Evolutionary conservation across 1,139 yeast genomes (phyloP).

Genomic region (Geotrichum europaeum): DNA sequence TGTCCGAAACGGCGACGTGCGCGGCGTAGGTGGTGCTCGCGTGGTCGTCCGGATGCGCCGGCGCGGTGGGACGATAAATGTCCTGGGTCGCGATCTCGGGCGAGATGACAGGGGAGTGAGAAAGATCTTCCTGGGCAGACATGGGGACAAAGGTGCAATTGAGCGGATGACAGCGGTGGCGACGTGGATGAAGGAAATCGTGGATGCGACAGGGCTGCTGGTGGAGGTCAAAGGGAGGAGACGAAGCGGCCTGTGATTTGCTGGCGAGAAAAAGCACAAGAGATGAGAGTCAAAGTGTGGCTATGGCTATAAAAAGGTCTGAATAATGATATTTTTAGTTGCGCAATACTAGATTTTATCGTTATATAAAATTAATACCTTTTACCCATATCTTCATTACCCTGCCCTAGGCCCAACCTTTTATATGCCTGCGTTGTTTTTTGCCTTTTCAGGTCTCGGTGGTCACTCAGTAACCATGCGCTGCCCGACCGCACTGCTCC

Average conservation of each 20-base stretch:
- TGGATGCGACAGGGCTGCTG: background rate
- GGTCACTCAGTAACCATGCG: background rate
- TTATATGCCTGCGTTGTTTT: background rate
- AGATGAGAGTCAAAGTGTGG: background rate
- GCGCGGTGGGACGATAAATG: slow-evolving; percentile 1
- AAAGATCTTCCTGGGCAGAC: background rate
- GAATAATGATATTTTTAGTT: background rate
- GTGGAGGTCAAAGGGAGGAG: background rate
- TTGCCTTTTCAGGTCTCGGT: background rate
- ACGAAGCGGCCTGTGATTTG: slow-evolving; percentile 7
- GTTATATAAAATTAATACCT: background rate
- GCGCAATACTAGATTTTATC: background rate
- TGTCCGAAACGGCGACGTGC: background rate
- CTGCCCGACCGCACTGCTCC: background rate
- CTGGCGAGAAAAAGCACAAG: background rate
- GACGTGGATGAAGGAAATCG: background rate
- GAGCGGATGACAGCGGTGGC: background rate
- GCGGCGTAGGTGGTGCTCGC: background rate
- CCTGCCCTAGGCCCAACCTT: background rate
- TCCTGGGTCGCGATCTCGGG: slow-evolving; percentile 9
- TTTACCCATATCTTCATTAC: background rate
- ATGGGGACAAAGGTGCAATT: background rate
- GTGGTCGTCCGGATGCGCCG: background rate
- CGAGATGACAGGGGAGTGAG: slow-evolving; percentile 1
- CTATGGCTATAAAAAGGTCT: background rate